A percentile compares a stretch with the other conserved stretches of the same genome.
These are phyloP conservation scores for Kwoniella heveanensis DNA, from an alignment of 768 basidiomycete species.

Conservation along the genomic window DNA sequence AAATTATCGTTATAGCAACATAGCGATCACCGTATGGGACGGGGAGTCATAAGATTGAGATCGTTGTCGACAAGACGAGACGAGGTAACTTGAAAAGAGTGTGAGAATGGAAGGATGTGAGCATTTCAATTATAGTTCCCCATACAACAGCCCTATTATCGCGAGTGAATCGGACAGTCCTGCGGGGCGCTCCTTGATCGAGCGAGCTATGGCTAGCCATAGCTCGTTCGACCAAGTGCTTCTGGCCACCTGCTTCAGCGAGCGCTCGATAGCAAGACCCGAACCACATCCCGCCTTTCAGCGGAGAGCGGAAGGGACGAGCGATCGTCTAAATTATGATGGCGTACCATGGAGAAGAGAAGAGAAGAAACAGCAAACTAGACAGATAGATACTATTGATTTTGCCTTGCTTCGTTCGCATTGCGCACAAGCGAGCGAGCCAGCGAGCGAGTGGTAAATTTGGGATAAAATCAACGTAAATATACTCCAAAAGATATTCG, in stretches of 20 bases:
- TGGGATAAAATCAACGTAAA: constrained; percentile 27
- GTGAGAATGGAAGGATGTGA: constrained; percentile 6
- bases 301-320: constrained; percentile 16
- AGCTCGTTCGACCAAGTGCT: constrained; percentile 6
- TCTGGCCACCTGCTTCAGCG: constrained; percentile 31
- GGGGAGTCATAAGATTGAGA: no score
- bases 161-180: constrained; percentile 25
- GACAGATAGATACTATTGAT: not conserved
- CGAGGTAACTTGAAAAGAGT: no score
- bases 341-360: constrained; percentile 25
- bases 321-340: constrained; percentile 23
- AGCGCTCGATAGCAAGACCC: constrained; percentile 5
- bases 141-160: constrained; percentile 34
- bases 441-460: no score
- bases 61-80: no score
- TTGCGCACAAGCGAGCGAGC: no score
- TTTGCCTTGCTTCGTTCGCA: not conserved
- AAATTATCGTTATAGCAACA: no score
- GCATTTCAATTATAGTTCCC: constrained; percentile 32
- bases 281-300: not conserved
- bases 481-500: constrained; percentile 5
- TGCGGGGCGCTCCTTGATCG: constrained; percentile 37
- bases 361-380: constrained; percentile 12
- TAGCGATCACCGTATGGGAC: no score
- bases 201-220: no score